Base-by-base conservation (phyloP, 2,329 filamentous ascomycete species). In the Paracoccidioides brasiliensis region DNA sequence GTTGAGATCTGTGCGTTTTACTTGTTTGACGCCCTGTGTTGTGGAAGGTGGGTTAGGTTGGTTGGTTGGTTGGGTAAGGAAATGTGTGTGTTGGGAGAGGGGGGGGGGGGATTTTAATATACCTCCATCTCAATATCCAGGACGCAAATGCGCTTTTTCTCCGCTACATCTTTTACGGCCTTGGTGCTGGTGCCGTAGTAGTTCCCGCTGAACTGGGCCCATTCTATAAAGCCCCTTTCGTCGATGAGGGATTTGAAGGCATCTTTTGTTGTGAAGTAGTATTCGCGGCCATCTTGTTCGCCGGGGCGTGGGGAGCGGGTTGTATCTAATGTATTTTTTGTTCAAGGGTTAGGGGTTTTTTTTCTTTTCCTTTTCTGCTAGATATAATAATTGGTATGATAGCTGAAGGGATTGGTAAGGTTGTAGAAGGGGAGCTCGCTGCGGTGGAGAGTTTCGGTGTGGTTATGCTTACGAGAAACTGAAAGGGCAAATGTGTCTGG, bases 101-200 rank as follows among this genome's bases (percentile, higher is more conserved):
- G 7, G 45, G 33, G 14, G 14, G 3, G 14, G 9, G 14, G 7
- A 9, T 40, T 14, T 43, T 10, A 30, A 8, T 28, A 32, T 68
- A 85, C 84, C 81, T 95, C 90, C 88, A 96, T 95, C 78, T 96
- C 91, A 67, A 96, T 97, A 70, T 97, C 91, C 62, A 96, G 75
- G 50, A 96, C 83, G 59, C 90, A 91, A 44, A 90, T 81, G 65
- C 78, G 79, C 52, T 83, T 85, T 72, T 84, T 81, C 58, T 81
- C 79, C 2, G 80, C 80, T 69, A 90, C 83, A 65, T 88, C 82
- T 70, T 84, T 80, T 60, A 95, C 88, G 33, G 88, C 88, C 70
- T 79, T 77, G 66, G 88, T 83, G 68, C 82, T 88, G 4, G 90
- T 95, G 56, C 90, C 90, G 73, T 96, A 96, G 66, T 82, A 76